Conservation (phyloP, 345 rosid species). For the Lagerstroemia speciosa region DNA sequence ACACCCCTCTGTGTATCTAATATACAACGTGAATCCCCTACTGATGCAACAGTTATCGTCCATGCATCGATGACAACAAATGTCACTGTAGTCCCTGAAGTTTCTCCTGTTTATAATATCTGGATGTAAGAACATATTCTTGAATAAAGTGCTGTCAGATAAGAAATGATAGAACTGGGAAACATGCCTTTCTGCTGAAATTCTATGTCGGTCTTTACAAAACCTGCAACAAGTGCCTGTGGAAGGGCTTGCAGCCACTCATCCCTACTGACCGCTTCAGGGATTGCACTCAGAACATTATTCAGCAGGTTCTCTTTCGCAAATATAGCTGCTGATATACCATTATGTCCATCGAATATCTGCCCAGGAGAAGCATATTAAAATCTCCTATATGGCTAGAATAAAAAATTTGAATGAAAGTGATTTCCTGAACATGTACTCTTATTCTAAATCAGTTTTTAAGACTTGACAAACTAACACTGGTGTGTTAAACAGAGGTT, state of each 20-base stretch:
- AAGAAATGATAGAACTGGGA: conserved; percentile 1
- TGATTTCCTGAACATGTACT: not conserved
- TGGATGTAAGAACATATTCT: conserved; percentile 16
- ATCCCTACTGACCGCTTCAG: conserved; percentile 56
- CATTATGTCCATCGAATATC: conserved; percentile 98
- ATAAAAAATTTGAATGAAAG: not conserved
- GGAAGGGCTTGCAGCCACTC: conserved; percentile 99
- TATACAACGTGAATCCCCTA: conserved; percentile 98
- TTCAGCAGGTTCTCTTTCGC: conserved; percentile 69
- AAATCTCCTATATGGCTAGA: not conserved
- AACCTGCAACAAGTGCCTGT: conserved; percentile 92
- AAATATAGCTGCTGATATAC: conserved; percentile 95
- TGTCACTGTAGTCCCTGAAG: conserved; percentile 98
- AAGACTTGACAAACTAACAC: too few relatives aligned
- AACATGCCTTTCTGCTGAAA: conserved; percentile 83
- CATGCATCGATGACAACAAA: conserved; percentile 94
- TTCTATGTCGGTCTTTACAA: conserved; percentile 97
- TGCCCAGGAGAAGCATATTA: conserved; percentile 21
- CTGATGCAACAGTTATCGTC: conserved; percentile 98
- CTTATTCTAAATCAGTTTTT: not conserved
- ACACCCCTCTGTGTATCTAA: conserved; percentile 93
- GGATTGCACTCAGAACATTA: conserved; percentile 90
- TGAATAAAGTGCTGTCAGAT: not conserved
- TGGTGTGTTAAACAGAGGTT: not conserved
- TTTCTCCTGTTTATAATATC: conserved; percentile 55